Base-by-base conservation (phyloP, 2,329 filamentous ascomycete species). In the Cryphonectria japonica region DNA sequence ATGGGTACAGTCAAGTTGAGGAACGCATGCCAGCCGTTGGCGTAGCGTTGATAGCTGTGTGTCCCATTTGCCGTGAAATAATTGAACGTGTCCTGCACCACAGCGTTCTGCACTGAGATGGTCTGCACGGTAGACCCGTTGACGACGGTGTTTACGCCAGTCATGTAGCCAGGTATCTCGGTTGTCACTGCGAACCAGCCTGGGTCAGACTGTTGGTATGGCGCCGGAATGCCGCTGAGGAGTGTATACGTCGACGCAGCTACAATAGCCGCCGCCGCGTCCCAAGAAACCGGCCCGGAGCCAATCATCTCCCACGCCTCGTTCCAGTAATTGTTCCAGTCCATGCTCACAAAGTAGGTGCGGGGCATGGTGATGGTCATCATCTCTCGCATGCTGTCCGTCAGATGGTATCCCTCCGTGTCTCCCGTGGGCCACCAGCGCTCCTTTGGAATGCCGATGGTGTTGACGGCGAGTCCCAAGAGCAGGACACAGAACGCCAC, bases 311-410 rank as follows among this genome's bases (percentile, higher is more conserved):
- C 29, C 26, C 13, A 29, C 26, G 54, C 54, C 26, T 29, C 54
- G 54, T 16, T 19, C 54, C 54, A 57, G 13, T 57, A 57, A 7
- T 57, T 57, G 54, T 57, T 57, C 54, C 54, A 57, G 54, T 32
- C 54, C 54, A 57, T 5, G 54, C 14, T 32, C 26, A 32, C 3
- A 5, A 57, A 19, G 8, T 14, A 7, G 26, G 26, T 57, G 29
- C 54, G 54, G 16, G 54, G 54, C 54, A 32, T 57, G 29, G 26
- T 57, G 54, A 57, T 57, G 54, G 54, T 57, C 54, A 57, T 57
- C 54, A 16, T 32, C 26, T 32, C 54, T 57, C 54, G 26, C 54
- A 57, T 57, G 26, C 13, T 32, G 54, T 7, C 54, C 14, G 54
- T 57, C 54, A 57, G 29, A 11, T 32, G 54, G 54, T 57, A 57